A percentile compares a stretch with the other conserved stretches of the same genome.
phyloP scores from a whole-genome alignment of 208 protist genomes.

The Wallacemonas sp. region DNA sequence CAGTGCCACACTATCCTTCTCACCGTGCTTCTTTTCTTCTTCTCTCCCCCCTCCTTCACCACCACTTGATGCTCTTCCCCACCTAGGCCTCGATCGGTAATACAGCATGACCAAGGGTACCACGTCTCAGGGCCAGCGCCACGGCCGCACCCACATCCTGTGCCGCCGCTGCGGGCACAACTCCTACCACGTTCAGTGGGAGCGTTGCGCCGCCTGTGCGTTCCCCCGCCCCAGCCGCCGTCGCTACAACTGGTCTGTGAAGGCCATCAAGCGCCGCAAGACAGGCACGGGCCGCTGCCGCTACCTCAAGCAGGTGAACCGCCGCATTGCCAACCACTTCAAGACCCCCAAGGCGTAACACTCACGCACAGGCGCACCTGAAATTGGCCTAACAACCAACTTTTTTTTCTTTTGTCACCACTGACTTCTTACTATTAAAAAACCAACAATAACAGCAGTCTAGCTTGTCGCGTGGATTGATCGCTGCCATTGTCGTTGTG shows the following conservation, averaged over 20 bases:
- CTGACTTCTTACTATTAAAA: slow-evolving; percentile 9
- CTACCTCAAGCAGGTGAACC: slow-evolving; percentile 96
- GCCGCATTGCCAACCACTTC: slow-evolving; percentile 98
- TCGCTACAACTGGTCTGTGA: slow-evolving; percentile 97
- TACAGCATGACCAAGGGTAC: slow-evolving; percentile 88
- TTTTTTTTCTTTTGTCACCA: slow-evolving; percentile 22
- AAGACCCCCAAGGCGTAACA: slow-evolving; percentile 82
- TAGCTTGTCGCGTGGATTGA: too few species aligned
- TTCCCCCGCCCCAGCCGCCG: slow-evolving; percentile 96
- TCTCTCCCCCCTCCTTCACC: neutral
- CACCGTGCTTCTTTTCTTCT: slow-evolving; percentile 1
- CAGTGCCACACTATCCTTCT: slow-evolving; percentile 11
- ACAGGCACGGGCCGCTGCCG: slow-evolving; percentile 98
- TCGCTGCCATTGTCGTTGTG: too few species aligned
- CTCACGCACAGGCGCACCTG: too few species aligned
- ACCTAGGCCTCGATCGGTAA: slow-evolving; percentile 15
- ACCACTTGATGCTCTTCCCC: neutral
- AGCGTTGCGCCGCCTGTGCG: slow-evolving; percentile 97
- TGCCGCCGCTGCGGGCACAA: slow-evolving; percentile 97
- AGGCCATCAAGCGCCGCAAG: slow-evolving; percentile 97
- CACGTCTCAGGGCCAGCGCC: slow-evolving; percentile 89
- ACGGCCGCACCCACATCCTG: slow-evolving; percentile 95
- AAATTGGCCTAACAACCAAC: too few species aligned
- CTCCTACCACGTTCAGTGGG: slow-evolving; percentile 98
- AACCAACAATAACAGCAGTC: neutral